Base-by-base conservation (phyloP, 2,329 filamentous ascomycete genomes). In the Aspergillus sp. region DNA sequence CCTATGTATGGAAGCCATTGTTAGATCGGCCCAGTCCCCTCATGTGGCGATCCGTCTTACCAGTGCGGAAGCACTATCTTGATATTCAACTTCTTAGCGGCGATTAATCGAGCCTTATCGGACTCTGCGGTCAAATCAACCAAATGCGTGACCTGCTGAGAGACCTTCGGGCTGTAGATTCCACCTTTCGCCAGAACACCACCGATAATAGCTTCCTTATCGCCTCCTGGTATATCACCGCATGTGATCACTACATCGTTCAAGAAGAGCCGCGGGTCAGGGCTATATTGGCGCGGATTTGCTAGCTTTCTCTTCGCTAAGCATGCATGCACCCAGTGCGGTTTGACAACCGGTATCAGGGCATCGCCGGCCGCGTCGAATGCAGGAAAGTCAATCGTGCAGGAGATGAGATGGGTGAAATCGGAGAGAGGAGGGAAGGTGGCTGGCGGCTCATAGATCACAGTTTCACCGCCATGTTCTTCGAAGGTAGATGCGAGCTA, bases 41-140 rank as follows among this genome's bases (percentile, higher is more conserved):
- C 57, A 15, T 19, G 55, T 8, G 28, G 15, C 15, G 4, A 43
- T 17, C 10, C 28, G 5, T 2, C 62, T 70, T 79, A 92, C 91
- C 95, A 98, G 73, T 98, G 95, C 39, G 95, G 95, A 55, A 99
- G 82, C 17, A 99, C 91, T 61, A 97, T 89, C 76, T 92, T 93
- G 75, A 87, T 87, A 57, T 87, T 87, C 57, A 91, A 81, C 32
- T 84, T 84, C 75, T 89, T 96, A 8, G 83, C 79, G 47, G 81
- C 65, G 0, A 89, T 89, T 57, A 86, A 73, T 51, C 67, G 72
- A 41, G 76, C 74, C 73, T 92, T 92, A 2, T 87, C 85, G 58
- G 93, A 86, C 36, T 93, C 88, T 74, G 90, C 82, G 5, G 86
- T 87, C 62, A 97, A 80, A 5, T 94, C 91, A 62, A 96, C 94